Base-by-base conservation (phyloP, 495 filamentous ascomycete genomes). In the Penicillium diatomitis region DNA sequence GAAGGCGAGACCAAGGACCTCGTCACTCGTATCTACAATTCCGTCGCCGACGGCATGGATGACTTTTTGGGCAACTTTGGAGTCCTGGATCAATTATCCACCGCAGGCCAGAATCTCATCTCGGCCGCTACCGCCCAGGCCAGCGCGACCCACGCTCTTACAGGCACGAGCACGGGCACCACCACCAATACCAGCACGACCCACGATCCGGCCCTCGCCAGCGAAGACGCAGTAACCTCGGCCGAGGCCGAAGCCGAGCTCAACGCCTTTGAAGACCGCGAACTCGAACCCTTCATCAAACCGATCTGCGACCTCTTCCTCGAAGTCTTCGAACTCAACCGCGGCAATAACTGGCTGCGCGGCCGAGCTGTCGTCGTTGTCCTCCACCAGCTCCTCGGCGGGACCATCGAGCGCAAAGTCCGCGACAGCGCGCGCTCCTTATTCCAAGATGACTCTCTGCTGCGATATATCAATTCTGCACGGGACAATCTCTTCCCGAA, bases 281-380 rank as follows among this genome's bases (percentile, higher is more conserved):
- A 95, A 55, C 72, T 88, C 0, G 88, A 95, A 60, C 94, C 94
- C 5, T 96, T 99, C 64, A 90, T 99, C 53, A 97, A 95, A 60
- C 94, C 94, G 6, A 95, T 99, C 53, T 96, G 90, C 65, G 92
- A 99, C 64, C 79, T 97, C 46, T 99, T 99, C 65, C 81, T 97
- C 36, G 94, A 97, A 69, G 77, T 88, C 8, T 99, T 99, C 63
- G 90, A 96, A 61, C 78, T 97, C 29, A 95, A 96, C 60, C 81
- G 83, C 31, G 90, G 89, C 11, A 95, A 90, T 65, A 97, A 94
- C 62, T 94, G 59, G 91, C 79, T 99, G 5, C 86, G 94, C 11
- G 94, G 92, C 6, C 82, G 94, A 11, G 92, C 94, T 9, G 94
- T 97, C 2, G 91, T 99, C 30, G 88, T 86, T 7, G 81, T 86